Evolutionary conservation across 805 yeast species (phyloP).

Genomic region (Teunomyces stri): DNA sequence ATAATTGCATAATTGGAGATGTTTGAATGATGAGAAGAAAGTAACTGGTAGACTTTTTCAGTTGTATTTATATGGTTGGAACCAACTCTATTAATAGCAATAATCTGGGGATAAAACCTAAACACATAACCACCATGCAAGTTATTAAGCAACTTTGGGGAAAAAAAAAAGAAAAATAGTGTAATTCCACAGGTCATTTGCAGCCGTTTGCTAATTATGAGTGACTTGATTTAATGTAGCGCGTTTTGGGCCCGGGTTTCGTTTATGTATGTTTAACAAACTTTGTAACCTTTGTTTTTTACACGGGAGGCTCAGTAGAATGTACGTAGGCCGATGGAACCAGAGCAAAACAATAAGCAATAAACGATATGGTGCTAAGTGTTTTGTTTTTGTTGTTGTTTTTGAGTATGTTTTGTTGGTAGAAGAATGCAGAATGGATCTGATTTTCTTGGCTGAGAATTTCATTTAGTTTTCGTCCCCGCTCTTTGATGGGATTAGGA

Average conservation of each 20-base stretch:
- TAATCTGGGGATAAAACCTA: background rate
- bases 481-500: background rate
- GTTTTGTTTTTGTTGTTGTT: no score
- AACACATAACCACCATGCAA: background rate
- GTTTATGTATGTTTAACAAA: background rate
- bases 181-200: background rate
- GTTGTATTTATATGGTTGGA: background rate
- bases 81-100: constrained; percentile 1
- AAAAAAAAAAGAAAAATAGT: background rate
- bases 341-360: no score
- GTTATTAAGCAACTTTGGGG: constrained; percentile 1
- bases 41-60: background rate
- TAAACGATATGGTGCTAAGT: no score
- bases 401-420: no score
- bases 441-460: background rate
- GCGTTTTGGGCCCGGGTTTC: background rate
- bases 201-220: background rate
- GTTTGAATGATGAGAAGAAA: constrained; percentile 6
- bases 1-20: constrained; percentile 9
- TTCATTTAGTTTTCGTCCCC: background rate
- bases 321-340: background rate
- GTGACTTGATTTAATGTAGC: background rate
- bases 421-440: no score
- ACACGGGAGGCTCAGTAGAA: background rate
- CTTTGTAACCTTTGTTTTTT: background rate